These are phyloP conservation scores for Hypoxylon sp. DNA, from an alignment of 2,329 filamentous ascomycete genomes.

Conservation along the genomic window DNA sequence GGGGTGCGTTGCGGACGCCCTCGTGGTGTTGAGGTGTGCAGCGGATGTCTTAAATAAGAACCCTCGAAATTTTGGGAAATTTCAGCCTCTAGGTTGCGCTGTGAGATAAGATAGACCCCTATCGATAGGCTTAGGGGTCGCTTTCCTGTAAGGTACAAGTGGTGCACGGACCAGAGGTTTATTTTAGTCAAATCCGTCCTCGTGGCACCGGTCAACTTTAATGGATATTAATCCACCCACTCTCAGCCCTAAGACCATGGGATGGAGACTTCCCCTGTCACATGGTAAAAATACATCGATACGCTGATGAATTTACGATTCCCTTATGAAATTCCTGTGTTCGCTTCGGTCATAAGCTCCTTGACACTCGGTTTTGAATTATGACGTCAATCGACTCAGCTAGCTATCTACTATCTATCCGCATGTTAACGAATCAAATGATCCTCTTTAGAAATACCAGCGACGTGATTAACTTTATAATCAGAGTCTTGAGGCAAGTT, in stretches of 20 bases:
- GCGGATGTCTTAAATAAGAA: slow-evolving; percentile 43
- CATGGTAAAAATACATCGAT: slow-evolving; percentile 26
- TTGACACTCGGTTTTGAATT: slow-evolving; percentile 4
- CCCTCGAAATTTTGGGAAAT: slow-evolving; percentile 35
- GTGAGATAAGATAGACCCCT: slow-evolving; percentile 19
- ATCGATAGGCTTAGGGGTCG: slow-evolving; percentile 13
- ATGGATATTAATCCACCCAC: neutral
- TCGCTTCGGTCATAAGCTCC: slow-evolving; percentile 21
- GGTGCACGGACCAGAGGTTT: slow-evolving; percentile 33
- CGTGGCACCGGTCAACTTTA: slow-evolving; percentile 33
- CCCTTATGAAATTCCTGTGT: slow-evolving; percentile 1
- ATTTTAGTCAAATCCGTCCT: slow-evolving; percentile 35
- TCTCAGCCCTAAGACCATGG: slow-evolving; percentile 39
- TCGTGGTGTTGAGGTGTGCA: slow-evolving; percentile 52
- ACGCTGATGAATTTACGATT: slow-evolving; percentile 17
- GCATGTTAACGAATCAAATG: slow-evolving; percentile 36
- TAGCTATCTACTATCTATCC: slow-evolving; percentile 5
- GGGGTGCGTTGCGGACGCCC: slow-evolving; percentile 46
- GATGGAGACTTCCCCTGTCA: slow-evolving; percentile 27
- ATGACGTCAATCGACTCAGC: slow-evolving; percentile 34
- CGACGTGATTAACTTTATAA: slow-evolving; percentile 8
- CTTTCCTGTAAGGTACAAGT: slow-evolving; percentile 37
- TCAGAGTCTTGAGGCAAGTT: neutral
- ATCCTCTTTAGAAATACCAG: slow-evolving; percentile 18
- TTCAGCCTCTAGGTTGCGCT: slow-evolving; percentile 46